phyloP scores from a whole-genome alignment of 768 basidiomycete species.

The Mycena filopes region DNA sequence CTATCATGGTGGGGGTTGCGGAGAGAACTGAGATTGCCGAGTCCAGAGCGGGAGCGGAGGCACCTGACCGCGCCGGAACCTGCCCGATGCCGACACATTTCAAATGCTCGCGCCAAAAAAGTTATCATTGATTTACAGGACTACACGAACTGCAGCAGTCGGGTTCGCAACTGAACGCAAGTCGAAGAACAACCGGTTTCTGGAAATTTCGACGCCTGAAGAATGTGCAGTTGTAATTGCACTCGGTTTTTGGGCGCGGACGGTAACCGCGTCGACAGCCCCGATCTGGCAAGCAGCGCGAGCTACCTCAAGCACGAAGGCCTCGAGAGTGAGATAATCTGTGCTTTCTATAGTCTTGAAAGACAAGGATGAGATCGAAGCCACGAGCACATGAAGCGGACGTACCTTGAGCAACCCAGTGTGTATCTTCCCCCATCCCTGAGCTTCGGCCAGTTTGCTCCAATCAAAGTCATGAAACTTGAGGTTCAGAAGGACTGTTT shows the following conservation, averaged over 20 bases:
- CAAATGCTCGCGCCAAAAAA: no score
- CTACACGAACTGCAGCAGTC: neutral
- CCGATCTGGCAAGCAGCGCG: constrained; percentile 50
- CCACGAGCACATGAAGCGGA: neutral
- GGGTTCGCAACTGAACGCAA: neutral
- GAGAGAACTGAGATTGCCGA: neutral
- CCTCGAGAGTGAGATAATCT: constrained; percentile 71
- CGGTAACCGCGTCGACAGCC: constrained; percentile 49
- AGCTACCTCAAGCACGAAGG: constrained; percentile 61
- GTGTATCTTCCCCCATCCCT: constrained; percentile 38
- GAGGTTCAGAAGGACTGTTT: constrained; percentile 69
- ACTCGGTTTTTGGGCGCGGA: constrained; percentile 74
- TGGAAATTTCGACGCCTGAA: constrained; percentile 71
- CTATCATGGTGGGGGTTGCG: constrained; percentile 19
- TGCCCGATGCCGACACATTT: no score
- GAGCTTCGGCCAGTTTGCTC: neutral
- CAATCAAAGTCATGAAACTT: constrained; percentile 47
- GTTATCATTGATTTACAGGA: no score
- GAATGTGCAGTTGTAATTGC: constrained; percentile 75
- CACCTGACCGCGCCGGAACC: neutral
- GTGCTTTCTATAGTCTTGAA: constrained; percentile 51
- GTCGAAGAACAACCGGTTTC: constrained; percentile 36
- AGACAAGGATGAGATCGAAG: neutral
- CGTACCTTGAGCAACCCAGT: constrained; percentile 47
- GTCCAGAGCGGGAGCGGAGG: neutral